Evolutionary conservation across 2,329 filamentous ascomycete species (phyloP).

Genomic region (Pyrenochaeta sp.): DNA sequence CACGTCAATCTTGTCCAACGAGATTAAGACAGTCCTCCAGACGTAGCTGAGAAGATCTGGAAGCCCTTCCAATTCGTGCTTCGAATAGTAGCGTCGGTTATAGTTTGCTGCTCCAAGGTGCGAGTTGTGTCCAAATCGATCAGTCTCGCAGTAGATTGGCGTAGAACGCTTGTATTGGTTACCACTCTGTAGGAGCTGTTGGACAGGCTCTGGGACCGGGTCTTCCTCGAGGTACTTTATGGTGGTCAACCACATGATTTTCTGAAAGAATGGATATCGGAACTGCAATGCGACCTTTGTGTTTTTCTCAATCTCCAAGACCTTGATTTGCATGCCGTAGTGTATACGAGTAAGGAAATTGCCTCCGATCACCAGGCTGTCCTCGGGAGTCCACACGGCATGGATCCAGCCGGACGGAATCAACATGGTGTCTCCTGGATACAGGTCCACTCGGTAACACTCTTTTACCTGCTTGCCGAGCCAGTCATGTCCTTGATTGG

Average conservation of each 20-base stretch:
- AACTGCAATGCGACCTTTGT: slow-evolving; percentile 73
- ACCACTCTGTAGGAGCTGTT: slow-evolving; percentile 64
- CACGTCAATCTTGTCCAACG: slow-evolving; percentile 68
- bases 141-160: slow-evolving; percentile 67
- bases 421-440: slow-evolving; percentile 73
- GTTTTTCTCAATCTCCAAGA: slow-evolving; percentile 72
- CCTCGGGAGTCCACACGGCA: slow-evolving; percentile 74
- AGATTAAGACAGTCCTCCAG: slow-evolving; percentile 69
- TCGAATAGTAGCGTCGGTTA: slow-evolving; percentile 69
- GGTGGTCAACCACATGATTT: slow-evolving; percentile 73
- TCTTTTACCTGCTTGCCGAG: slow-evolving; percentile 71
- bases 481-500: slow-evolving; percentile 72
- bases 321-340: slow-evolving; percentile 71
- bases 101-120: slow-evolving; percentile 62
- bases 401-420: slow-evolving; percentile 78
- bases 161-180: slow-evolving; percentile 64
- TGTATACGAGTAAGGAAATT: slow-evolving; percentile 73
- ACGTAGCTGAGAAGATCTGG: slow-evolving; percentile 68
- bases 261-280: slow-evolving; percentile 73
- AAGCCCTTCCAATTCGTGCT: slow-evolving; percentile 68
- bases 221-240: slow-evolving; percentile 71
- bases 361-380: slow-evolving; percentile 75
- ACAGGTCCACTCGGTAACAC: slow-evolving; percentile 72
- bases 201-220: slow-evolving; percentile 66
- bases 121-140: slow-evolving; percentile 61